Evolutionary conservation across 331 rosid species (phyloP).

Genomic region (Acacia pycnantha): DNA sequence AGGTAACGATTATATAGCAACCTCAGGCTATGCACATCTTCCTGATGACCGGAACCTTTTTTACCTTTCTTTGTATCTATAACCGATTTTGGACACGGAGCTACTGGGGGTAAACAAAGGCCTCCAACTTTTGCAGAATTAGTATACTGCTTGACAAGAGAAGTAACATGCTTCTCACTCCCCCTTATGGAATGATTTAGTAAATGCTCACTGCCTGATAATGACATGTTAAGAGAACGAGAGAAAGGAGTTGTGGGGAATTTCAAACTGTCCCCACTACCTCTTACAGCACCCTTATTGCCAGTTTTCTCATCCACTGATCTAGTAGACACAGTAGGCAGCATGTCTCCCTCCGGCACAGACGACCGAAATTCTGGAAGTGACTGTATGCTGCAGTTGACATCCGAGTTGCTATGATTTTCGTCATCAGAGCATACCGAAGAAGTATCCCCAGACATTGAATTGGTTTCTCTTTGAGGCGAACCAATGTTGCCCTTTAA

Average conservation of each 20-base stretch:
- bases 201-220: conserved; percentile 34
- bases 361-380: conserved; percentile 66
- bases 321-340: conserved; percentile 51
- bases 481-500: conserved; percentile 29
- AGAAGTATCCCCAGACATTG: conserved; percentile 17
- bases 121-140: conserved; percentile 46
- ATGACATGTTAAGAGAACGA: conserved; percentile 48
- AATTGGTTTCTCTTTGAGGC: conserved; percentile 18
- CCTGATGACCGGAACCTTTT: conserved; percentile 63
- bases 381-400: conserved; percentile 45
- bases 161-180: conserved; percentile 37
- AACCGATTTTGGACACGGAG: conserved; percentile 49
- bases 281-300: conserved; percentile 21
- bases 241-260: conserved; percentile 42
- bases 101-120: conserved; percentile 63
- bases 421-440: conserved; percentile 29
- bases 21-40: conserved; percentile 58
- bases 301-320: conserved; percentile 40
- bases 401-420: conserved; percentile 23
- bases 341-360: conserved; percentile 43
- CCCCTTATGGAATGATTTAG: conserved; percentile 35
- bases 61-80: conserved; percentile 54
- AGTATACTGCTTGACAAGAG: conserved; percentile 32
- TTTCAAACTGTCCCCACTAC: conserved; percentile 40
- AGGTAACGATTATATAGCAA: conserved; percentile 63